Evolutionary conservation across 345 rosid species (phyloP), one percentile per base, ranked within the genome.

Genomic region (Linum trigynum): DNA sequence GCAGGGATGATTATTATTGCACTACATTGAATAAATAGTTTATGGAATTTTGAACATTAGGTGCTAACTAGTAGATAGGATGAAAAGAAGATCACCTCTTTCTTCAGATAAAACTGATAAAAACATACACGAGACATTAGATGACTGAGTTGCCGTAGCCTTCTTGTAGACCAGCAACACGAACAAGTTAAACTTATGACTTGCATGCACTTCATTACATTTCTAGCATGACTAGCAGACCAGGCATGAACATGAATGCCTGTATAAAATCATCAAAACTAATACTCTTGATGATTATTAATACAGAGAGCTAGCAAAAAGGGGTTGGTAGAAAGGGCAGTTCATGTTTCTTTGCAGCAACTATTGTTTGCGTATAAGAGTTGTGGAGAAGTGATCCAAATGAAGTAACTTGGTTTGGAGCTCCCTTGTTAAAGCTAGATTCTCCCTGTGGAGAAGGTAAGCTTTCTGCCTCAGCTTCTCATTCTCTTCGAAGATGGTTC

Each of bases 401-500:
- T 66, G 70, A 38, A 79, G 75, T 62, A 79, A 76, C 65, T 82
- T 81, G 65, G 70, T 76, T 63, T 73, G 86, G 55, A 81, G 42
- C 72, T 86, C 78, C 37, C 77, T 62, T 71, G 79, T 63, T 53
- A 86, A 74, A 40, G 76, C 81, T 59, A 79, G 45, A 71, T 85
- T 87, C 77, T 85, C 90, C 72, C 71, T 83, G 62, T 77, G 80
- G 1, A 85, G 87, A 70, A 83, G 76, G 57, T 42, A 32, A 55
- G 86, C 88, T 72, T 75, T 77, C 81, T 75, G 75, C 76, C 86
- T 77, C 42, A 83, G 69, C 80, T 78, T 83, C 74, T 82, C 79
- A 15, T 87, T 87, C 79, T 80, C 88, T 68, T 85, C 82, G 9
- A 80, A 71, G n/a, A 87, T 87, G 35, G 76, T 78, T 61, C 64